Evolutionary conservation across 352 stramenopile genomes (phyloP).

Genomic region (Pythium utonaiense): DNA sequence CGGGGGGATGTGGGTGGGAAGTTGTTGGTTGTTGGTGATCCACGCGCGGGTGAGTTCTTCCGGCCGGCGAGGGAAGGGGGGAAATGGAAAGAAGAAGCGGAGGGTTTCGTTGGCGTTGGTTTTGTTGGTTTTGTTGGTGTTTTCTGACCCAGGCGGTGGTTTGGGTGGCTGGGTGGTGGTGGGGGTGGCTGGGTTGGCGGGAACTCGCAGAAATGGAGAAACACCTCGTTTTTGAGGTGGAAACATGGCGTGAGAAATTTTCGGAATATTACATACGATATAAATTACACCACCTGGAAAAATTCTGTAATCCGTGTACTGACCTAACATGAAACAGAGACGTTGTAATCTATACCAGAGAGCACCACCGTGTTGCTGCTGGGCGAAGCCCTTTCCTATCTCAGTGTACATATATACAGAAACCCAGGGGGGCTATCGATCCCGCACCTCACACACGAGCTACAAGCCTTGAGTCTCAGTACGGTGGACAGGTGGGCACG

Average conservation of each 20-base stretch:
- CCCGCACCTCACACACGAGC: conserved; percentile 3
- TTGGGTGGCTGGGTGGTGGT: background rate
- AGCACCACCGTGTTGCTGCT: too few relatives aligned
- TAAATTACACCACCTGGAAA: too few relatives aligned
- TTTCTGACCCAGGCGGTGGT: background rate
- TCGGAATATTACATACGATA: too few relatives aligned
- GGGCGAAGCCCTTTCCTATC: too few relatives aligned
- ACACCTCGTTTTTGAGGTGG: background rate
- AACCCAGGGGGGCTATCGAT: background rate
- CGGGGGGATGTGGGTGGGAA: background rate
- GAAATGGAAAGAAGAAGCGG: background rate
- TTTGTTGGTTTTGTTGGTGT: background rate
- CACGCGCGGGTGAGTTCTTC: background rate
- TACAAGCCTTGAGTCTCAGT: background rate
- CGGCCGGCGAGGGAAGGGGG: background rate
- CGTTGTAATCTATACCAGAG: too few relatives aligned
- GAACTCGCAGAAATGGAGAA: background rate
- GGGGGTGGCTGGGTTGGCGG: background rate
- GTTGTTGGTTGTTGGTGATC: background rate
- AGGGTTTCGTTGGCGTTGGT: background rate
- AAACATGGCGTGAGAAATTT: too few relatives aligned
- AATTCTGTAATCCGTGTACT: too few relatives aligned
- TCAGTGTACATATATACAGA: too few relatives aligned
- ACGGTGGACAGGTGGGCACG: background rate
- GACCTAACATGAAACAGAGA: too few relatives aligned